Conservation (phyloP, 768 basidiomycete species). For the Mycena chlorophos region DNA sequence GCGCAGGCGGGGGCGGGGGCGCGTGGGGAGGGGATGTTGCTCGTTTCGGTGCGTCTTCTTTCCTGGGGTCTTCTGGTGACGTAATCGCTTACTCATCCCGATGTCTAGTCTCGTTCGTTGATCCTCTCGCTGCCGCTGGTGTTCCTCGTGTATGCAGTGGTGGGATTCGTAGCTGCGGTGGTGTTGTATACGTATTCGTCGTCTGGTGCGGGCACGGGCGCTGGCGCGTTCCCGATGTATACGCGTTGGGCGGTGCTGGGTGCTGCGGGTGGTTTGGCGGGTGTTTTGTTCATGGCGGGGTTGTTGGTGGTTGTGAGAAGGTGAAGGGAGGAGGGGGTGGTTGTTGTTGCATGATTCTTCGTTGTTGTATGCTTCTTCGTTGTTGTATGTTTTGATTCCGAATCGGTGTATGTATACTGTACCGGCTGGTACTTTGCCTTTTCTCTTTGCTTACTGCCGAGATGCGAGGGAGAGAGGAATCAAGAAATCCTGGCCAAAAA, state of each 20-base stretch:
- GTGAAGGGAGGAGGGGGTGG: too few relatives aligned
- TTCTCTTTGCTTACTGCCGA: too few relatives aligned
- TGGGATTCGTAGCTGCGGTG: constrained; percentile 66
- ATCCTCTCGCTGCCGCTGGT: constrained; percentile 73
- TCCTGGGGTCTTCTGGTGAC: background rate
- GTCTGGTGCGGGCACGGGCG: constrained; percentile 45
- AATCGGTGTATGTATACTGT: too few relatives aligned
- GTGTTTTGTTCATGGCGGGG: constrained; percentile 57
- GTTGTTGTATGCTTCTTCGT: too few relatives aligned
- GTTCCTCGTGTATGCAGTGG: constrained; percentile 69
- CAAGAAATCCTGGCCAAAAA: too few relatives aligned
- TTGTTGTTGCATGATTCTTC: too few relatives aligned
- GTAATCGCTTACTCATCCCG: background rate
- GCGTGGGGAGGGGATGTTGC: constrained; percentile 58
- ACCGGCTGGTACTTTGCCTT: too few relatives aligned
- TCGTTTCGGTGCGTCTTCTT: constrained; percentile 42
- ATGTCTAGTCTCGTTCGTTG: constrained; percentile 54
- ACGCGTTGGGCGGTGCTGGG: constrained; percentile 65
- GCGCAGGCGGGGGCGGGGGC: too few relatives aligned
- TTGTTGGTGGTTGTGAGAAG: too few relatives aligned
- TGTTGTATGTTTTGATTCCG: too few relatives aligned
- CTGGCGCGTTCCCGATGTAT: constrained; percentile 53
- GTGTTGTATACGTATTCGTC: constrained; percentile 70
- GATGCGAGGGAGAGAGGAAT: too few relatives aligned
- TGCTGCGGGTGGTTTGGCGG: constrained; percentile 61